Evolutionary conservation across 805 yeast species (phyloP), one percentile per base, ranked within the genome.

Genomic region (Candida cerambycidarum): DNA sequence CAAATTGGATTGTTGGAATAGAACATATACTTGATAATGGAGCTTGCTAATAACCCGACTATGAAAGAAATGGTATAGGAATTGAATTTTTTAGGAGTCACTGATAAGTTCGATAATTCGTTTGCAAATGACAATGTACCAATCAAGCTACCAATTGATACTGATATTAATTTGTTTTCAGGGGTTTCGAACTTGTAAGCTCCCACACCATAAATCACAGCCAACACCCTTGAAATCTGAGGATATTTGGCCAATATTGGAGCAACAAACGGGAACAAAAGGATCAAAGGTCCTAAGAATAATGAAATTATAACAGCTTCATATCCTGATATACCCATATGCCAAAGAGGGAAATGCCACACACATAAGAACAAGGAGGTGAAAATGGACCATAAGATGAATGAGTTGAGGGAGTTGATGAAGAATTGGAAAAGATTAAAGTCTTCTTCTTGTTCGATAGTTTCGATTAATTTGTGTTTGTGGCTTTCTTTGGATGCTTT

Each of bases 301-400:
- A 80, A 66, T 5, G 79, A 57, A 10, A 56, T 44, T 36, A 88
- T 71, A 2, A 81, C 75, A 0, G 85, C 85, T 65, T 93, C 99
- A 60, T 86, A 90, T 3, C 99, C 99, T 1, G 96, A 85, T 34
- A 93, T 84, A 5, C 97, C 98, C 97, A 93, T 89, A 59, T 85
- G 79, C 99, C 99, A 93, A 48, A 93, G 71, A 9, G 99, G 99
- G 74, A 93, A 93, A 68, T 87, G 88, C 99, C 99, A 93, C 39
- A 93, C 82, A 57, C 93, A 82, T 43, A 93, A 76, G 33, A 89
- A 84, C 45, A 93, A 69, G 0, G 96, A 79, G 3, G 98, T 85
- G 32, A 80, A 50, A 16, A 82, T 82, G 0, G 97, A 75, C 97
- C 97, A 93, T 61, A 87, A 88, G 43, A 88, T 72, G 58, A 80